These are phyloP conservation scores for Mycena chlorophos DNA, from an alignment of 768 basidiomycete species.

Conservation along the genomic window DNA sequence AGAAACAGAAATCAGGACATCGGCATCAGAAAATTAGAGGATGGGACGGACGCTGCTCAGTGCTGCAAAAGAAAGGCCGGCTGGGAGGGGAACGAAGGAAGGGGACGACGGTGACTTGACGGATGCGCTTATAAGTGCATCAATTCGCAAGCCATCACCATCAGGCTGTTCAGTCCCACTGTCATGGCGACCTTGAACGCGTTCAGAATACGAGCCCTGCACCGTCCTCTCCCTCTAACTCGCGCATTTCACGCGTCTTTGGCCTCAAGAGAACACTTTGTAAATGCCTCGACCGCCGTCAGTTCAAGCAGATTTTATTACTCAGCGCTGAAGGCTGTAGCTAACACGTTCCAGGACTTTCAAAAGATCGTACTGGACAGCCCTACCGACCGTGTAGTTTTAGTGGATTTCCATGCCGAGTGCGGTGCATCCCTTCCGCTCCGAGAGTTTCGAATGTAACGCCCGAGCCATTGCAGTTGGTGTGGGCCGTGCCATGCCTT, in stretches of 20 bases:
- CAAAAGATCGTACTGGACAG: conserved; percentile 18
- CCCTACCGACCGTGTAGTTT: conserved; percentile 52
- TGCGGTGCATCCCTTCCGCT: conserved; percentile 36
- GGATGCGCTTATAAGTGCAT: conserved; percentile 4
- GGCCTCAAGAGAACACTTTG: conserved; percentile 41
- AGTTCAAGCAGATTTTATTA: not conserved
- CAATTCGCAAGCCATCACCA: not conserved
- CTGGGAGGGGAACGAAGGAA: conserved; percentile 28
- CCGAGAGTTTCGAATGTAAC: not conserved
- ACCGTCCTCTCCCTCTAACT: not conserved
- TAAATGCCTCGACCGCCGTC: conserved; percentile 35
- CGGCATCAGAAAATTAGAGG: not conserved
- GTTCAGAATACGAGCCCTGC: conserved; percentile 1
- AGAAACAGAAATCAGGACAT: conserved; percentile 26
- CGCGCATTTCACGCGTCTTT: conserved; percentile 45
- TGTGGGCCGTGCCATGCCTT: conserved; percentile 75
- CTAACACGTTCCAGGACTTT: conserved; percentile 10
- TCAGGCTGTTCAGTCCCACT: not conserved
- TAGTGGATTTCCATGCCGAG: conserved; percentile 85
- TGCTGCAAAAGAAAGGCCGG: conserved; percentile 37
- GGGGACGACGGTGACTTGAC: conserved; percentile 4
- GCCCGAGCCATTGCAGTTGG: conserved; percentile 51
- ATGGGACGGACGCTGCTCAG: conserved; percentile 50
- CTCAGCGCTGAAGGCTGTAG: not conserved
- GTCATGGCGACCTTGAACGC: conserved; percentile 11